Conservation (phyloP, 1,284 basidiomycete genomes). For the Ganoderma leucocontextum region DNA sequence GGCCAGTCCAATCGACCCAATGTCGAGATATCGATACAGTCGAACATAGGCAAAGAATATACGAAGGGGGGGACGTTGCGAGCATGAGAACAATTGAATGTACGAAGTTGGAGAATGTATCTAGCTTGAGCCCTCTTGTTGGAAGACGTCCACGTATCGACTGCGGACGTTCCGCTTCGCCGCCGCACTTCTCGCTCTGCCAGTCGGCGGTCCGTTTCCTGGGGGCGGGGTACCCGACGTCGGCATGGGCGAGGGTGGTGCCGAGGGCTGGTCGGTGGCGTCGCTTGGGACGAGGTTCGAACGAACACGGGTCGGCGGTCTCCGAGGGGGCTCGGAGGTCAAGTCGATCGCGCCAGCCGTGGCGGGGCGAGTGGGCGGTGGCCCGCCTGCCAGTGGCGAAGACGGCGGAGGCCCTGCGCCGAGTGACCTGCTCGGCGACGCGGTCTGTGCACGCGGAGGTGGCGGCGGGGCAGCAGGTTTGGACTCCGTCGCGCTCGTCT, state of each 20-base stretch:
- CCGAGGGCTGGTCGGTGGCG: slow-evolving; percentile 39
- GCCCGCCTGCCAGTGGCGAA: slow-evolving; percentile 40
- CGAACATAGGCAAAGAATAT: not conserved
- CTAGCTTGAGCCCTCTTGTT: slow-evolving; percentile 51
- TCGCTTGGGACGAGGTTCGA: slow-evolving; percentile 70
- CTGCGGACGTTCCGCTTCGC: slow-evolving; percentile 80
- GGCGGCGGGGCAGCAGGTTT: slow-evolving; percentile 63
- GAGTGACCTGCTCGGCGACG: slow-evolving; percentile 68
- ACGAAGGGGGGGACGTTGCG: not conserved
- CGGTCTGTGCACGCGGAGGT: slow-evolving; percentile 81
- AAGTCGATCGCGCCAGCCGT: slow-evolving; percentile 64
- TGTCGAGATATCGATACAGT: slow-evolving; percentile 27
- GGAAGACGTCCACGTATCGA: slow-evolving; percentile 89
- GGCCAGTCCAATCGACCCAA: slow-evolving; percentile 16
- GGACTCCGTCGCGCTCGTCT: slow-evolving; percentile 39
- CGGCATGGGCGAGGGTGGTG: slow-evolving; percentile 42
- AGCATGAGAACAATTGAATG: not conserved
- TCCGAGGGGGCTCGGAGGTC: slow-evolving; percentile 56
- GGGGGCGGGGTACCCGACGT: slow-evolving; percentile 50
- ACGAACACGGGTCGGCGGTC: slow-evolving; percentile 62
- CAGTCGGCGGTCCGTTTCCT: slow-evolving; percentile 50
- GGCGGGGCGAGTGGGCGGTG: slow-evolving; percentile 63
- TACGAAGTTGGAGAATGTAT: not conserved
- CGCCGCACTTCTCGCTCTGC: slow-evolving; percentile 67
- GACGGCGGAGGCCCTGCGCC: slow-evolving; percentile 36